These are phyloP conservation scores for Boletus smithii DNA, from an alignment of 1,284 basidiomycete species.

Conservation along the genomic window DNA sequence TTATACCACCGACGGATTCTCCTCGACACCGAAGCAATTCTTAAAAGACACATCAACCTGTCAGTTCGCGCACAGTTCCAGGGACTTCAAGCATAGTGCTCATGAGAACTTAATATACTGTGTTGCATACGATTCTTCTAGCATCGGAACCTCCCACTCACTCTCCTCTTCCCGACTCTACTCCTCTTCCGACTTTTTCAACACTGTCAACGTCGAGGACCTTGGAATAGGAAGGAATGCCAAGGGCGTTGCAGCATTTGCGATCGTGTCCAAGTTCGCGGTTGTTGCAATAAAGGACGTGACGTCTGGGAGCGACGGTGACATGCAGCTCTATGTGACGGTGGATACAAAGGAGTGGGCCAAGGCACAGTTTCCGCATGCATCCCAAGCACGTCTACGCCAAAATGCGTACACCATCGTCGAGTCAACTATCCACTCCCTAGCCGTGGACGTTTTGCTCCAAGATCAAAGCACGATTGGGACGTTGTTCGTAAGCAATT, in stretches of 20 bases:
- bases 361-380: slow-evolving; percentile 82
- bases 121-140: slow-evolving; percentile 72
- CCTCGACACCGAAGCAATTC: slow-evolving; percentile 54
- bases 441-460: slow-evolving; percentile 90
- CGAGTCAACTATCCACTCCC: slow-evolving; percentile 87
- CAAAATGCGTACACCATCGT: slow-evolving; percentile 97
- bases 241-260: slow-evolving; percentile 82
- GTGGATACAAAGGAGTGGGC: slow-evolving; percentile 82
- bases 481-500: slow-evolving; percentile 92
- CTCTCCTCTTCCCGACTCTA: slow-evolving; percentile 72
- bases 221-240: slow-evolving; percentile 82
- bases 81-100: slow-evolving; percentile 73
- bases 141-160: slow-evolving; percentile 47
- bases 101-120: slow-evolving; percentile 79
- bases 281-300: slow-evolving; percentile 81
- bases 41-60: slow-evolving; percentile 72
- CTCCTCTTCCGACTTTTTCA: slow-evolving; percentile 82
- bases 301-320: slow-evolving; percentile 47
- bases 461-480: slow-evolving; percentile 75
- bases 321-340: slow-evolving; percentile 84
- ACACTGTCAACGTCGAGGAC: slow-evolving; percentile 63
- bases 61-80: slow-evolving; percentile 82
- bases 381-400: slow-evolving; percentile 69
- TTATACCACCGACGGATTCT: slow-evolving; percentile 83
- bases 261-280: slow-evolving; percentile 87